phyloP scores from a whole-genome alignment of 345 rosid genomes.

The Rhodomyrtus tomentosa region DNA sequence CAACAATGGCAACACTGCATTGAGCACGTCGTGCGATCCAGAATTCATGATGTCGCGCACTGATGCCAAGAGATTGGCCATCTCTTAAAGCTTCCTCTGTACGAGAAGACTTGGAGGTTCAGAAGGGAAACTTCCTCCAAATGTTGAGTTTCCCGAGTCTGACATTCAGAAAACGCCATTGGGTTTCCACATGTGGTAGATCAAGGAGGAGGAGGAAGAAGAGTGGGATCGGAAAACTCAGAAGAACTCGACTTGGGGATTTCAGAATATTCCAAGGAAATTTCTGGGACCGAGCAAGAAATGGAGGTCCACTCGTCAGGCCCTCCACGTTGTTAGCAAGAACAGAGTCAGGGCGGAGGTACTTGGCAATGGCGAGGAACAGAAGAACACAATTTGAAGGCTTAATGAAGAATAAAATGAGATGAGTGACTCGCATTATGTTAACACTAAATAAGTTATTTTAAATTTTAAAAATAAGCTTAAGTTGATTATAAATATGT shows the following conservation, averaged over 20 bases:
- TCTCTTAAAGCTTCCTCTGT: neutral
- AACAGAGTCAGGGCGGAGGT: neutral
- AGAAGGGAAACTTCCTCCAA: neutral
- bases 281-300: neutral
- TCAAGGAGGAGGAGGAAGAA: neutral
- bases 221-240: neutral
- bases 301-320: neutral
- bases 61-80: neutral
- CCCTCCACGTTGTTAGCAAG: neutral
- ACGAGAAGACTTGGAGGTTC: too few species aligned
- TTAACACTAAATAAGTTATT: too few species aligned
- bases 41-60: neutral
- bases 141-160: neutral
- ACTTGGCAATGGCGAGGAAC: neutral
- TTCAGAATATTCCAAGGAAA: neutral
- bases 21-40: constrained; percentile 17
- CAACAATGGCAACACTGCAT: constrained; percentile 59
- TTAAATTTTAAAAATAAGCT: too few species aligned
- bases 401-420: neutral
- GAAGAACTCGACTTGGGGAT: neutral
- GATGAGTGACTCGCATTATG: neutral
- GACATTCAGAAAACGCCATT: neutral
- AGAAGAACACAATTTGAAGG: neutral
- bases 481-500: too few species aligned
- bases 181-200: neutral